A percentile compares a stretch with the other conserved stretches of the same genome.
Evolutionary conservation across 495 filamentous ascomycete genomes (phyloP).

Genomic region (Zalerion maritima): DNA sequence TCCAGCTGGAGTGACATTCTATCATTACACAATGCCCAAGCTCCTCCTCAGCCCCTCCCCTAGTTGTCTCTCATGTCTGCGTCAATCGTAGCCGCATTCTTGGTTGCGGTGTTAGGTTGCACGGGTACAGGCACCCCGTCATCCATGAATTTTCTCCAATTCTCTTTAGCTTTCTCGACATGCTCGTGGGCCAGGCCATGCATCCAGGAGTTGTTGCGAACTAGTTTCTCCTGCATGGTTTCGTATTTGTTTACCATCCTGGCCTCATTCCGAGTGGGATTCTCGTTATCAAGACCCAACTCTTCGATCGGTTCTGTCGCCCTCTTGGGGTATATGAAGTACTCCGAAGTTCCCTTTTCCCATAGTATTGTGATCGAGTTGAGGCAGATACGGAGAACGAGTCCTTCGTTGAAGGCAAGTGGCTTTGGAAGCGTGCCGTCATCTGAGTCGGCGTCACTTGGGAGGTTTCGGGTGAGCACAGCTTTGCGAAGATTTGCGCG

Average conservation of each 20-base stretch:
- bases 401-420: slow-evolving; percentile 52
- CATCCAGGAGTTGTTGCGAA: slow-evolving; percentile 66
- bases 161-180: slow-evolving; percentile 52
- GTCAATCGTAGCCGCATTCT: slow-evolving; percentile 12
- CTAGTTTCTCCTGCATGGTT: slow-evolving; percentile 53
- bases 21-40: too few species aligned
- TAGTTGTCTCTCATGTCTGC: background rate
- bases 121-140: slow-evolving; percentile 23
- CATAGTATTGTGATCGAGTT: slow-evolving; percentile 73
- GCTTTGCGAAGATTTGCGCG: slow-evolving; percentile 47
- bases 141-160: slow-evolving; percentile 38
- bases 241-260: slow-evolving; percentile 43
- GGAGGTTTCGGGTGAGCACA: slow-evolving; percentile 63
- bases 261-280: slow-evolving; percentile 26
- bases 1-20: too few species aligned
- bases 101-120: slow-evolving; percentile 5
- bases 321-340: slow-evolving; percentile 30
- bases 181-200: slow-evolving; percentile 53
- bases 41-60: too few species aligned
- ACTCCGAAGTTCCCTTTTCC: slow-evolving; percentile 47
- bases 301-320: slow-evolving; percentile 15
- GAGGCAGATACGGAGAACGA: slow-evolving; percentile 64
- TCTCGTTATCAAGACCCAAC: slow-evolving; percentile 27
- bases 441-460: slow-evolving; percentile 31
- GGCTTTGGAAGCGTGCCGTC: slow-evolving; percentile 36